phyloP scores from a whole-genome alignment of 2,329 filamentous ascomycete genomes.

The Sclerotinia glacialis region DNA sequence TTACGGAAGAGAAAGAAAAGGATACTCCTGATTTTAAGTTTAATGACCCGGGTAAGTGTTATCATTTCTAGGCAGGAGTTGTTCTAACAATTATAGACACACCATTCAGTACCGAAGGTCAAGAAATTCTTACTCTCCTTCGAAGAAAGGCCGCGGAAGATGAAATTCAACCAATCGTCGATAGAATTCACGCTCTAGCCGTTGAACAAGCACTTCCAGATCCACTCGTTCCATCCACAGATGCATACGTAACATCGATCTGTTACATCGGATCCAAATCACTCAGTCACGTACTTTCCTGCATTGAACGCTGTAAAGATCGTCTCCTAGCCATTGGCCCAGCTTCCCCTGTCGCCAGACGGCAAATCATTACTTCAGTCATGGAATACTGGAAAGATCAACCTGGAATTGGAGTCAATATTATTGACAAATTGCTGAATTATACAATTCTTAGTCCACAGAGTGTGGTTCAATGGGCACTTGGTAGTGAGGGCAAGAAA shows the following conservation, averaged over 20 bases:
- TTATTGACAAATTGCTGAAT: conserved; percentile 95
- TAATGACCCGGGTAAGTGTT: conserved; percentile 63
- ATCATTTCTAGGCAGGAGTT: background rate
- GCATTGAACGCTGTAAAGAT: conserved; percentile 92
- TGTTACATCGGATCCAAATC: conserved; percentile 94
- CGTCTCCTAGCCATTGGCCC: conserved; percentile 77
- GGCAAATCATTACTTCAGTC: conserved; percentile 86
- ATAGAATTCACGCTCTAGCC: conserved; percentile 77
- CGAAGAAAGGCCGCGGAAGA: conserved; percentile 82
- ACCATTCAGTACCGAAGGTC: conserved; percentile 81
- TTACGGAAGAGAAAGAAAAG: conserved; percentile 84
- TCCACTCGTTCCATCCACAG: conserved; percentile 80
- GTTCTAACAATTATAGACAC: conserved; percentile 51
- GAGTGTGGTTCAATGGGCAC: conserved; percentile 85
- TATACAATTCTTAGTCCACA: conserved; percentile 89
- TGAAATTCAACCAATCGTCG: conserved; percentile 78
- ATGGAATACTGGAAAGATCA: conserved; percentile 93
- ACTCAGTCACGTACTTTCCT: conserved; percentile 90
- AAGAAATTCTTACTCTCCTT: conserved; percentile 74
- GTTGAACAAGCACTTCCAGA: conserved; percentile 65
- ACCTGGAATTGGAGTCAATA: conserved; percentile 85
- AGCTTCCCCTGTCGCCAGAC: conserved; percentile 70
- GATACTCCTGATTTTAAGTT: conserved; percentile 97
- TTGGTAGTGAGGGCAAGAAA: conserved; percentile 58
- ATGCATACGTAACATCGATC: conserved; percentile 90